These are phyloP conservation scores for Coemansia sp. DNA, from an alignment of 192 early-diverging fungal species.

Conservation along the genomic window DNA sequence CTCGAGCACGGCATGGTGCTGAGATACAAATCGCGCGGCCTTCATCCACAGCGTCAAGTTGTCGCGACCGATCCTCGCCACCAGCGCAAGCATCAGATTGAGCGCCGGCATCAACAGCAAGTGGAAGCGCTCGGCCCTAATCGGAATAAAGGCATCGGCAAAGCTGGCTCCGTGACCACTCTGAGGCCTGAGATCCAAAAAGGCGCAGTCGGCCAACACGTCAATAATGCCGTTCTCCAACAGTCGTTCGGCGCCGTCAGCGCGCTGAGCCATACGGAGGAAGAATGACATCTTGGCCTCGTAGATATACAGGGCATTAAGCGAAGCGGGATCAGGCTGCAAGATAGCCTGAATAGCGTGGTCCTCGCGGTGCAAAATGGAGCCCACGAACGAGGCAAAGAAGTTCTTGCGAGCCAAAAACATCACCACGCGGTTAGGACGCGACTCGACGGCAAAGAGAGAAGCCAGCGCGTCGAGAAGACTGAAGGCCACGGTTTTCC, in stretches of 20 bases:
- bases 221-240: constrained; percentile 81
- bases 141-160: constrained; percentile 50
- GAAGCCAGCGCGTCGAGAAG: constrained; percentile 70
- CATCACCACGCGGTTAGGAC: constrained; percentile 51
- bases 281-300: constrained; percentile 83
- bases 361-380: constrained; percentile 66
- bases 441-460: constrained; percentile 51
- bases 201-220: constrained; percentile 68
- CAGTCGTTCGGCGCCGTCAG: constrained; percentile 76
- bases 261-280: constrained; percentile 70
- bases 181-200: constrained; percentile 67
- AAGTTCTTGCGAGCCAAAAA: constrained; percentile 59
- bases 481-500: constrained; percentile 84
- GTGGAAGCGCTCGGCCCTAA: constrained; percentile 62
- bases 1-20: constrained; percentile 50
- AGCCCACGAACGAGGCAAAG: constrained; percentile 57
- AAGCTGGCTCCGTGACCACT: constrained; percentile 16
- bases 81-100: constrained; percentile 60
- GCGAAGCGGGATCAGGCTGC: constrained; percentile 59
- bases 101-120: constrained; percentile 64
- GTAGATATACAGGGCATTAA: constrained; percentile 70
- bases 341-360: constrained; percentile 54
- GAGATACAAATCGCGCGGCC: constrained; percentile 45
- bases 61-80: constrained; percentile 51
- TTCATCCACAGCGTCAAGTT: constrained; percentile 52